Percentiles rank a stretch among this genome's conserved stretches.
Evolutionary conservation across 2,329 filamentous ascomycete genomes (phyloP).

Genomic region (Fusarium xyrophilum): DNA sequence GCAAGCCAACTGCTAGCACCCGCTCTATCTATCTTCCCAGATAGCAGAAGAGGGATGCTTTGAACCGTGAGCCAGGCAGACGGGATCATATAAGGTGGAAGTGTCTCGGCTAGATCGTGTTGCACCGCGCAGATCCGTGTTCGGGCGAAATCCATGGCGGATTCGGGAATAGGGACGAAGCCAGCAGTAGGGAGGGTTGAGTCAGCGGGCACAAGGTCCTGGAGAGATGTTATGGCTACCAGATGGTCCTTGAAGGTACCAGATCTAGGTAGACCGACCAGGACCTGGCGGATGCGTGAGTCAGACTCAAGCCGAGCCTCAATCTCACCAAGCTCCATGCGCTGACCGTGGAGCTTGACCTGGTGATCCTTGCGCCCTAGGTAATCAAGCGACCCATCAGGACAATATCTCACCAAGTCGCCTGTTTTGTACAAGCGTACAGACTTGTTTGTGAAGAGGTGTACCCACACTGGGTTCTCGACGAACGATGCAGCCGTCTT

Average conservation of each 20-base stretch:
- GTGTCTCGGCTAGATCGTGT: slow-evolving; percentile 1
- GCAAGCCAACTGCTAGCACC: slow-evolving; percentile 54
- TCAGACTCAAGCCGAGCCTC: slow-evolving; percentile 58
- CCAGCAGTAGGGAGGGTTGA: too few species aligned
- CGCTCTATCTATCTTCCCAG: slow-evolving; percentile 35
- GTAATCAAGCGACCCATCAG: slow-evolving; percentile 50
- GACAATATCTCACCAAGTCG: slow-evolving; percentile 53
- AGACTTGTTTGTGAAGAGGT: rapidly evolving
- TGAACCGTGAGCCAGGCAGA: slow-evolving; percentile 23
- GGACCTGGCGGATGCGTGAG: slow-evolving; percentile 59
- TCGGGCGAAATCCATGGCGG: neutral
- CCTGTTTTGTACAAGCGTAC: slow-evolving; percentile 53
- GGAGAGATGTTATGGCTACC: slow-evolving; percentile 24
- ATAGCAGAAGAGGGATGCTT: slow-evolving; percentile 18
- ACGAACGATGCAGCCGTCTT: slow-evolving; percentile 1
- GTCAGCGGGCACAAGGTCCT: neutral
- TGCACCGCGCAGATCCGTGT: neutral
- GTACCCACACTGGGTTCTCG: slow-evolving; percentile 7
- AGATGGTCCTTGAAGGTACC: slow-evolving; percentile 19
- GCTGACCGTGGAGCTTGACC: slow-evolving; percentile 52
- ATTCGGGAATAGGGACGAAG: neutral
- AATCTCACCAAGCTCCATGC: slow-evolving; percentile 55
- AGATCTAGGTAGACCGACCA: slow-evolving; percentile 48
- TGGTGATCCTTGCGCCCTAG: slow-evolving; percentile 57
- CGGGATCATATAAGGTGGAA: slow-evolving; percentile 32